These are phyloP conservation scores for Quercus lobata DNA, from an alignment of 331 rosid genomes.

Conservation along the genomic window DNA sequence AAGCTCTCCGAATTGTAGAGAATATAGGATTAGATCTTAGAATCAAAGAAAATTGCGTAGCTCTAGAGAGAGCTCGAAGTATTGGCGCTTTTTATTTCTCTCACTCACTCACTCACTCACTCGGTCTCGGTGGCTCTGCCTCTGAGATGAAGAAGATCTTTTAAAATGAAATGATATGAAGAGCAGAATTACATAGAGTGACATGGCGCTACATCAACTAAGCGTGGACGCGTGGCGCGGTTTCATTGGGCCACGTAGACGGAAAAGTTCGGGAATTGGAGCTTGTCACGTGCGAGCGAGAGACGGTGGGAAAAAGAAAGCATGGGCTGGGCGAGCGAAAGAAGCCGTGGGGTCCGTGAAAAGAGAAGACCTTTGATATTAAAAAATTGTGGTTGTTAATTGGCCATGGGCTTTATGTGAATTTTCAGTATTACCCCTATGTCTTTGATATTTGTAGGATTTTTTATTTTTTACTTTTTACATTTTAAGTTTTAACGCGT, in stretches of 20 bases:
- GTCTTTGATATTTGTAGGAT: background rate
- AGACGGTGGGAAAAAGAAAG: background rate
- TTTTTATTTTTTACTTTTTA: background rate
- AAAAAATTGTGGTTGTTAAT: background rate
- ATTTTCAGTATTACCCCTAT: constrained; percentile 16
- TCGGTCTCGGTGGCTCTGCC: background rate
- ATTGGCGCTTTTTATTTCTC: background rate
- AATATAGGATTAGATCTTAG: constrained; percentile 17
- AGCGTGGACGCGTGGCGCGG: constrained; percentile 9
- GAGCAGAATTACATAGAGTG: background rate
- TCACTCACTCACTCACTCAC: constrained; percentile 11
- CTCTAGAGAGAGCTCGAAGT: background rate
- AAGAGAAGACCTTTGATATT: constrained; percentile 10
- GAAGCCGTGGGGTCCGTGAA: constrained; percentile 29
- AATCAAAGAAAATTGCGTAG: background rate
- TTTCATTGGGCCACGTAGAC: background rate
- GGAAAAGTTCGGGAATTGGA: background rate
- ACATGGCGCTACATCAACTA: constrained; percentile 24
- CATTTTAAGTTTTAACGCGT: fast-evolving
- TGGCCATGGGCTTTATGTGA: background rate
- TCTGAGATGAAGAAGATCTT: background rate
- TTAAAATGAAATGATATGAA: background rate
- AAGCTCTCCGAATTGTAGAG: background rate
- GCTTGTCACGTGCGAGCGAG: constrained; percentile 49
- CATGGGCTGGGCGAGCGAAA: background rate